A percentile compares a stretch with the other conserved stretches of the same genome.
These are phyloP conservation scores for Cordia subcordata DNA, from an alignment of 257 asterid species.

Conservation along the genomic window DNA sequence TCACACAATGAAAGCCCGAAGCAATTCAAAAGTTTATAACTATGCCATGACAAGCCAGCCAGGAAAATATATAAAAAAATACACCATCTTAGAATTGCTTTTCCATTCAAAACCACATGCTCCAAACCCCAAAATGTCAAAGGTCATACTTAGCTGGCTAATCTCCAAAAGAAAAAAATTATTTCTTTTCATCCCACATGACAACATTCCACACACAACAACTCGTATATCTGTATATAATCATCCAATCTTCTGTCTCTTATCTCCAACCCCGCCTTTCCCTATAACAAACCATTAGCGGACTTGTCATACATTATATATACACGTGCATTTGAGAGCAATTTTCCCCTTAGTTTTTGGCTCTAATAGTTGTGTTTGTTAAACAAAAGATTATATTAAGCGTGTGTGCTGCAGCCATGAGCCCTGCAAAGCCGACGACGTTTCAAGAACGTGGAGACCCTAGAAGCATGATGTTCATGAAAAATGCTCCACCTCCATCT, in stretches of 20 bases:
- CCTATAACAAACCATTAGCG: neutral
- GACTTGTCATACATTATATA: no score
- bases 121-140: neutral
- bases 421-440: slow-evolving; percentile 2
- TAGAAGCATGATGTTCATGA: slow-evolving; percentile 4
- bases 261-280: neutral
- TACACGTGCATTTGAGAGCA: neutral
- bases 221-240: neutral
- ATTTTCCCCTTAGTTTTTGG: neutral
- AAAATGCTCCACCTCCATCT: slow-evolving; percentile 29
- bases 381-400: no score
- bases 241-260: neutral
- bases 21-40: neutral
- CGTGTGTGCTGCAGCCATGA: neutral
- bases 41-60: neutral
- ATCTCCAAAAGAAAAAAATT: neutral
- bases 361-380: neutral
- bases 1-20: no score
- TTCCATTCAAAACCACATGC: neutral
- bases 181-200: no score
- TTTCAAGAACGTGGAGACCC: slow-evolving; percentile 5
- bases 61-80: neutral
- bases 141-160: neutral
- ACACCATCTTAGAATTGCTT: neutral
- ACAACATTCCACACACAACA: neutral